phyloP scores from a whole-genome alignment of 768 basidiomycete species.

The Omphalotus guepiniiformis region DNA sequence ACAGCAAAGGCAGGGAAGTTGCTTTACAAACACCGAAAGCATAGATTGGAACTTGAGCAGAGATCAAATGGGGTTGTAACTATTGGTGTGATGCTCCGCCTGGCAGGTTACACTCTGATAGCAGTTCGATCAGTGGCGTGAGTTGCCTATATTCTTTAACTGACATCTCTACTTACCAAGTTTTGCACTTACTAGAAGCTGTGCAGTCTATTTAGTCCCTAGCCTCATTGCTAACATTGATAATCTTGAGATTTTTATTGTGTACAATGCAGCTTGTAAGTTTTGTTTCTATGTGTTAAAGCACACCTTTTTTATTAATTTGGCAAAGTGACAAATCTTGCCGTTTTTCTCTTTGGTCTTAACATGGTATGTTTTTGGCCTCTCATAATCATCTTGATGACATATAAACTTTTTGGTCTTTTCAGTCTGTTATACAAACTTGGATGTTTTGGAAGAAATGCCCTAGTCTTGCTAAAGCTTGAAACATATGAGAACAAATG shows the following conservation, averaged over 20 bases:
- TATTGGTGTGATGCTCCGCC: not conserved
- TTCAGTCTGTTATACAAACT: not conserved
- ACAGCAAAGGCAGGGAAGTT: not conserved
- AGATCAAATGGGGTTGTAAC: not conserved
- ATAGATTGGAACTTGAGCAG: not conserved
- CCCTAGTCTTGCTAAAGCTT: no score
- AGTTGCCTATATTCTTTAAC: no score
- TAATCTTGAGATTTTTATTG: not conserved
- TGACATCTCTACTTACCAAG: not conserved
- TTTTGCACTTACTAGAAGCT: not conserved
- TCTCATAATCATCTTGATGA: not conserved
- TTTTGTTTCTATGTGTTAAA: not conserved
- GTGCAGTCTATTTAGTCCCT: not conserved
- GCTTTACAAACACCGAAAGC: conserved; percentile 1
- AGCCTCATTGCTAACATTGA: no score
- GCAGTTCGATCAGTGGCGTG: not conserved
- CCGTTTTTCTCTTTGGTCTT: not conserved
- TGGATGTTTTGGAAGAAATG: conserved; percentile 4
- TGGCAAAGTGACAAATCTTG: not conserved
- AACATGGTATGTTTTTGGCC: not conserved
- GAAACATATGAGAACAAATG: no score
- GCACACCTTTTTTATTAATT: not conserved
- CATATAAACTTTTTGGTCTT: not conserved
- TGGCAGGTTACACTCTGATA: not conserved
- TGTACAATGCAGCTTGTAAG: not conserved